Conservation (phyloP, 192 early-diverging fungal genomes). For the Diversispora eburnea region DNA sequence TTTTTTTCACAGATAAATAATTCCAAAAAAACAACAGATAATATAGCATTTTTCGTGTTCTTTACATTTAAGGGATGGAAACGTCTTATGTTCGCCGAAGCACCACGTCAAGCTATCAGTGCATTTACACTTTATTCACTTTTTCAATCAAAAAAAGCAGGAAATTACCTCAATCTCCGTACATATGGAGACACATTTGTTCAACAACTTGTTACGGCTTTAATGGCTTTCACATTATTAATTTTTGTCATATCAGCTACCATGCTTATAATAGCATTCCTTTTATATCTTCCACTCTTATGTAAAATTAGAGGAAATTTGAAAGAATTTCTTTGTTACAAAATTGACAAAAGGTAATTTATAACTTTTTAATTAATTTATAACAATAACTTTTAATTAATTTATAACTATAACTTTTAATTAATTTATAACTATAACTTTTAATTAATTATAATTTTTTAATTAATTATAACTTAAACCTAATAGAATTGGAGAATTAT, state of each 20-base stretch:
- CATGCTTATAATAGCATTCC: slow-evolving; percentile 52
- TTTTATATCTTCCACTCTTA: slow-evolving; percentile 77
- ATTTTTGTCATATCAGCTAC: slow-evolving; percentile 59
- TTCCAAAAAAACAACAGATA: slow-evolving; percentile 60
- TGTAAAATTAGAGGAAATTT: slow-evolving; percentile 79
- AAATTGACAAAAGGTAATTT: slow-evolving; percentile 81
- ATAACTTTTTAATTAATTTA: slow-evolving; percentile 3
- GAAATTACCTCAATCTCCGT: slow-evolving; percentile 1
- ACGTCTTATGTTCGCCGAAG: slow-evolving; percentile 75
- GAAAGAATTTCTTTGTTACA: slow-evolving; percentile 86
- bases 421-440: not conserved
- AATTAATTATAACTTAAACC: slow-evolving; percentile 18
- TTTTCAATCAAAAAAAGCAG: slow-evolving; percentile 12
- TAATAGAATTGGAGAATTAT: slow-evolving; percentile 54
- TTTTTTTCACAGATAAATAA: slow-evolving; percentile 72
- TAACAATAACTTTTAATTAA: too few species aligned
- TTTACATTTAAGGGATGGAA: slow-evolving; percentile 87
- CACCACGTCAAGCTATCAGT: slow-evolving; percentile 74
- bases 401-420: not conserved
- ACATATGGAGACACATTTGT: slow-evolving; percentile 29
- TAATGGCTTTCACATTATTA: slow-evolving; percentile 61
- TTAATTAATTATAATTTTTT: not conserved
- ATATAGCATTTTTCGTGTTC: slow-evolving; percentile 80
- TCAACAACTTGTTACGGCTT: not conserved
- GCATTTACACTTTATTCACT: slow-evolving; percentile 48